Base-by-base conservation (phyloP, 305 asterid genomes). In the Fraxinus sp. region DNA sequence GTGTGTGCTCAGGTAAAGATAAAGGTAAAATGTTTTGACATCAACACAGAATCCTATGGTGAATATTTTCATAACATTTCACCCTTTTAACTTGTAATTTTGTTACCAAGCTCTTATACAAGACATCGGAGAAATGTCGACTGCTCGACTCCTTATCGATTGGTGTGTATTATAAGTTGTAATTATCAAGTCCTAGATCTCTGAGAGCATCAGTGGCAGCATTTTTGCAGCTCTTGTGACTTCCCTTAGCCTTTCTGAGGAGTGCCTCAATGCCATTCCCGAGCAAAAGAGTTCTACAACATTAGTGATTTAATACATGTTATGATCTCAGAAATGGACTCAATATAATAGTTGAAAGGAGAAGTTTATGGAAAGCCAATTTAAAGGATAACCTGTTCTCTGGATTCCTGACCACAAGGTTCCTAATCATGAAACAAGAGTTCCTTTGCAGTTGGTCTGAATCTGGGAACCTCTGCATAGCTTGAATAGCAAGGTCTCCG, bases 201-300 rank as follows among this genome's bases (percentile, higher is more conserved):
- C 98, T 81, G 1, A 97, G 87, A 4, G 99, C 98, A 87, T 94
- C 98, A 37, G 97, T 91, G 78, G 98, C 99, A 9, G 99, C 98
- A 78, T 85, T 92, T 86, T 89, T 94, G 92, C 99, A 94, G 88
- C 88, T 88, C 88, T 82, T 92, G 85, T 94, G 97, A 84, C 79
- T 90, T 83, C 88, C 89, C 87, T 93, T 94, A 1, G 98, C 97
- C 84, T 81, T 91, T 86, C 98, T 87, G 77, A 94, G 91, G 72
- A 94, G 83, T 87, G 91, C 90, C 91, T 96, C 98, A 10, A 94
- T 89, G 44, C 98, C 99, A 77, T 90, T 91, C 62, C 86, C 87
- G 4, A 93, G 95, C 86, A 96, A 82, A 87, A 96, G 84, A 64
- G 88, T 90, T 87, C 98, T 96, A 94, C 75, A 86, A 71, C 36